A percentile compares a stretch with the other conserved stretches of the same genome.
Evolutionary conservation across 2,329 filamentous ascomycete genomes (phyloP).

Genomic region (Pseudogymnoascus sp.): DNA sequence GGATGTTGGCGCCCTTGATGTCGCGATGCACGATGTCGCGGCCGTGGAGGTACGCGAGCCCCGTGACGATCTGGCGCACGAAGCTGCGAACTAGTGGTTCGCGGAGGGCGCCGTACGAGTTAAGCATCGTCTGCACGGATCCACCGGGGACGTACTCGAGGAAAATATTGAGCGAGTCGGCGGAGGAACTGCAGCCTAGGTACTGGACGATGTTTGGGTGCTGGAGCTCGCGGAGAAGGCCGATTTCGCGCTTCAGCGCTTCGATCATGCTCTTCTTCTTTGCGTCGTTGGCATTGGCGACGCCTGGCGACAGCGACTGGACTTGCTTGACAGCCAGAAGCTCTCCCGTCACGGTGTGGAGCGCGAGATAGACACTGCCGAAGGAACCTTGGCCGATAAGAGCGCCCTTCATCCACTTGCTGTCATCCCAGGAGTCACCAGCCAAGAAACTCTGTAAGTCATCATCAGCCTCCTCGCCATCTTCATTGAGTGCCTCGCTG

Average conservation of each 20-base stretch:
- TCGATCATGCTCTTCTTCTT: conserved; percentile 98
- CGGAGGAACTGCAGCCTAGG: conserved; percentile 85
- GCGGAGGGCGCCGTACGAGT: conserved; percentile 91
- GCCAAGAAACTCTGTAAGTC: conserved; percentile 84
- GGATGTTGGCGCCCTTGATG: conserved; percentile 97
- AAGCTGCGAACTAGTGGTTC: conserved; percentile 94
- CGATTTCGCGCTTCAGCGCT: conserved; percentile 92
- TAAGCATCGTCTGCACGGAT: conserved; percentile 96
- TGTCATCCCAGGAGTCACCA: conserved; percentile 89
- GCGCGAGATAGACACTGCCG: conserved; percentile 86
- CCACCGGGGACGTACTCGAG: conserved; percentile 97
- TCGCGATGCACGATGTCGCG: conserved; percentile 96
- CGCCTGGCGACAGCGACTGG: conserved; percentile 71
- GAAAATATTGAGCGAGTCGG: conserved; percentile 96
- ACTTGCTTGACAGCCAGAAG: conserved; percentile 98
- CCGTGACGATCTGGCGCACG: conserved; percentile 87
- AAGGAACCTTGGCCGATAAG: conserved; percentile 96
- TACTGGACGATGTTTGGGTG: conserved; percentile 98
- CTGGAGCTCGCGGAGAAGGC: conserved; percentile 83
- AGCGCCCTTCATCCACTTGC: conserved; percentile 99
- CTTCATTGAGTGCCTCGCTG: conserved; percentile 75
- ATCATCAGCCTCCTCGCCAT: conserved; percentile 85
- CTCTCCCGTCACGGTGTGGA: conserved; percentile 93
- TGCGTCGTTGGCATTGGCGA: conserved; percentile 72
- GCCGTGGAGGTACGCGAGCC: conserved; percentile 86